These are phyloP conservation scores for Brassica napus DNA, from an alignment of 345 rosid species.

Conservation along the genomic window Da-Ae NC_063441.1:1575501-1576000, in stretches of 20 bases:
- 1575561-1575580: background rate
- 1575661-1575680: conserved; percentile 73
- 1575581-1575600: conserved; percentile 31
- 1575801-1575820: conserved; percentile 94
- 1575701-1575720: conserved; percentile 86
- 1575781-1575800: conserved; percentile 79
- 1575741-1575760: conserved; percentile 68
- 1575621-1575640: conserved; percentile 69
- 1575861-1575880: conserved; percentile 66
- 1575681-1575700: conserved; percentile 63
- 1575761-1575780: conserved; percentile 88
- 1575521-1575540: too few species aligned
- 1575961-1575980: conserved; percentile 58
- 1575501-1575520: too few species aligned
- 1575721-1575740: conserved; percentile 63
- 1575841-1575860: conserved; percentile 48
- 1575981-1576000: conserved; percentile 39
- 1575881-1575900: conserved; percentile 78
- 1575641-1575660: conserved; percentile 73
- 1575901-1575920: conserved; percentile 71
- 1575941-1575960: conserved; percentile 58
- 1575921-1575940: conserved; percentile 34
- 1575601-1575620: conserved; percentile 79
- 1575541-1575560: background rate
- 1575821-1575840: conserved; percentile 66